Base-by-base conservation (phyloP, 768 basidiomycete genomes). In the Russula lepida region DNA sequence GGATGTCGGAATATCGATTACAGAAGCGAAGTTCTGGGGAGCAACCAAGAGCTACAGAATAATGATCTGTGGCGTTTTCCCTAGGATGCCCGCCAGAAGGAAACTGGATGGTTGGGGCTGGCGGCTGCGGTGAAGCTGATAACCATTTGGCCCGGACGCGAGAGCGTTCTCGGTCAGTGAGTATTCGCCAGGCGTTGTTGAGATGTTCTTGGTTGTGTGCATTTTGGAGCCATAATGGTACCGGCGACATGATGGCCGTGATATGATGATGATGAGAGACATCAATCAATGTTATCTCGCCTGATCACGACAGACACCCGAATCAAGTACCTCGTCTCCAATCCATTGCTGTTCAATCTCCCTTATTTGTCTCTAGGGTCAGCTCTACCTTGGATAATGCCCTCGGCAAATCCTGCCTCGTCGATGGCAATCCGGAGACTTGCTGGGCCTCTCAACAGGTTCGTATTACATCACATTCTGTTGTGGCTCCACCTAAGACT, bases 1-100 rank as follows among this genome's bases (percentile, higher is more conserved):
- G 73, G 56, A 94, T 79, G 67, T 91, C 82, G 30, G 69, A 53
- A 66, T 94, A 94, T 13, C 92, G 86, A 75, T 92, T 92, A 33
- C 71, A 72, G 49, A 66, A 66, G 23, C 67, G 51, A 67, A 88
- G 81, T 28, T 69, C 70, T 30, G 76, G 75, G 52, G 76, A 70
- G 52, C 69, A 71, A 21, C 81, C 86, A n/a, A 76, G 69, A 6
- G 76, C 70, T 61, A 84, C 73, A 15, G 86, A 82, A 69, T 89
- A 91, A 65, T 86, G 73, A 27, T 74, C 71, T 56, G 68, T 41
- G 47, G 60, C 68, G 6, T 74, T 72, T 23, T 61, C 46, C 21
- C 67, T 66, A 11, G 63, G 56, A 47, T 46, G 59, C 60, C 56
- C 65, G 65, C 63, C 49, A 27, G 69, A 60, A 23, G 67, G 64